phyloP scores from a whole-genome alignment of 441 rosid genomes.

The Oxalis stricta region DNA sequence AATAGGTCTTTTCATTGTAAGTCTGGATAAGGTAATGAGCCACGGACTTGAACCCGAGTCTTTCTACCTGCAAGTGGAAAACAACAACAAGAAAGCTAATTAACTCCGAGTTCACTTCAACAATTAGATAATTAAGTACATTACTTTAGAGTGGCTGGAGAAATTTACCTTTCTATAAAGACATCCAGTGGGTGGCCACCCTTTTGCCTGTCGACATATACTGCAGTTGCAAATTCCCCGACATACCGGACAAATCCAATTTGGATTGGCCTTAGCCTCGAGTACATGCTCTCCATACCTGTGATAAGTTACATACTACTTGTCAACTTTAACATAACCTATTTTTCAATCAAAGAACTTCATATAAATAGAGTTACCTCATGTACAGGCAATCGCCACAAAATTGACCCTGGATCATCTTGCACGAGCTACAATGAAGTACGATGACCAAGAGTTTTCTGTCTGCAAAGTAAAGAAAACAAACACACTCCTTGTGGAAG shows the following conservation, averaged over 20 bases:
- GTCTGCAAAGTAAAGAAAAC: constrained; percentile 53
- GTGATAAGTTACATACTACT: too few species aligned
- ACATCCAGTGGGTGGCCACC: constrained; percentile 72
- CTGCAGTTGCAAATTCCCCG: constrained; percentile 94
- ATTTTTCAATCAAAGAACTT: too few species aligned
- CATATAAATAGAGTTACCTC: constrained; percentile 37
- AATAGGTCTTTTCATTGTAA: constrained; percentile 13
- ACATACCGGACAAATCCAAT: constrained; percentile 79
- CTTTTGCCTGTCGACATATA: constrained; percentile 67
- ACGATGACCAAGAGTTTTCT: constrained; percentile 80
- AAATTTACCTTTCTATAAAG: constrained; percentile 65
- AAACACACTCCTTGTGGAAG: too few species aligned
- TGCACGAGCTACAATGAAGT: constrained; percentile 56
- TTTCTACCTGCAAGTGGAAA: constrained; percentile 29
- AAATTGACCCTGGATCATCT: constrained; percentile 75
- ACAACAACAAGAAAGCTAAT: constrained; percentile 9
- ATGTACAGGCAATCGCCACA: constrained; percentile 88
- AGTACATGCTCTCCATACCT: constrained; percentile 91
- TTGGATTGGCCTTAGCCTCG: constrained; percentile 65
- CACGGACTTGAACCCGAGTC: constrained; percentile 73
- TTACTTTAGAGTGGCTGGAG: background rate
- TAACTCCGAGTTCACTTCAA: constrained; percentile 4
- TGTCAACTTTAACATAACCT: too few species aligned
- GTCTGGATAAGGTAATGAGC: constrained; percentile 87
- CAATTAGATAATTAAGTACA: background rate